Base-by-base conservation (phyloP, 495 filamentous ascomycete species). In the Penicillium angulare region DNA sequence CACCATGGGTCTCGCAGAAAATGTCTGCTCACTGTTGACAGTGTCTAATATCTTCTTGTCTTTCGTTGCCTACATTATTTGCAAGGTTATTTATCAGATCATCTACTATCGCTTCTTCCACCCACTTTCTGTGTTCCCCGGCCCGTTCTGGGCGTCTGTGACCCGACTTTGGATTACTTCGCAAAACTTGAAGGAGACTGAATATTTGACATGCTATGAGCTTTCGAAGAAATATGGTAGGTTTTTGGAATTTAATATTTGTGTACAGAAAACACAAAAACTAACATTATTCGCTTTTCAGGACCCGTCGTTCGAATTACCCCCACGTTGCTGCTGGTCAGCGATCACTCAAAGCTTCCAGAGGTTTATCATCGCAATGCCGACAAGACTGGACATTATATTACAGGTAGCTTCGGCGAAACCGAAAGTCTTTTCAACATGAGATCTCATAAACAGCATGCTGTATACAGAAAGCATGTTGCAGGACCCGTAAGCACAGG, bases 301-400 rank as follows among this genome's bases (percentile, higher is more conserved):
- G 75, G 75, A 8, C 68, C 71, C 5, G 69, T 77, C 12, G 64
- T 78, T 10, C 73, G 74, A 12, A 62, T 77, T 34, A 70, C 70
- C 22, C 75, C 75, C 8, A 77, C 74, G 9, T 53, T 77, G 42
- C 53, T 78, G 29, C 61, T 68, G 17, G 72, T 77, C 57, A 71
- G 54, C 57, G 73, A 78, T 47, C 68, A 74, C 13, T 56, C 60
- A 10, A 66, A 74, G 22, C 68, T 81, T n/a, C 77, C 78, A 0
- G 65, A 75, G 6, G 63, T 81, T 29, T 82, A 81, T 60, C 73
- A 80, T 51, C 72, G 76, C 45, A 69, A 75, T 53, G 78, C 73
- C 10, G 77, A 81, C 63, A 84, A 83, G 47, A 75, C 76, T 1
- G 69, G 72, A 4, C 75, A 79, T 47, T 81, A 81, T 43, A 77